phyloP scores from a whole-genome alignment of 495 filamentous ascomycete genomes.

The Daldinia grandis region DNA sequence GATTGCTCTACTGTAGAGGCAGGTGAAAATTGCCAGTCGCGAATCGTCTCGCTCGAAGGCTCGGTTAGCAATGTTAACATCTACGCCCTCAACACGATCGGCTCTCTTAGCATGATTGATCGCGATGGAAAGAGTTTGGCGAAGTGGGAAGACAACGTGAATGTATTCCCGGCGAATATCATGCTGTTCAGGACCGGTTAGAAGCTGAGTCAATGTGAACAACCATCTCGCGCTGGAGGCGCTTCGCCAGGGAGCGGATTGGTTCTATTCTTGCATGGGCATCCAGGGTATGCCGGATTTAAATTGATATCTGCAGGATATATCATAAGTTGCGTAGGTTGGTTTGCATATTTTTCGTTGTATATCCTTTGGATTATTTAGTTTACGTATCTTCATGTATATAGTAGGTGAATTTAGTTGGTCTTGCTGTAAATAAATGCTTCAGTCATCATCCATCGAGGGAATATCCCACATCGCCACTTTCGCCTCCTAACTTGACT shows the following conservation, averaged over 20 bases:
- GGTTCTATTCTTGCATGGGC: background rate
- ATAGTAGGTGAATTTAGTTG: conserved; percentile 29
- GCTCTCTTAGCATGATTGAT: conserved; percentile 58
- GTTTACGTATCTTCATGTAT: conserved; percentile 31
- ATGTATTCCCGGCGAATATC: conserved; percentile 56
- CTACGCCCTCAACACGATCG: conserved; percentile 66
- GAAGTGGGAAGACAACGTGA: conserved; percentile 56
- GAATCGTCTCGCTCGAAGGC: conserved; percentile 63
- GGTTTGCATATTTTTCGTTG: conserved; percentile 31
- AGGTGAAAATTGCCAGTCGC: conserved; percentile 62
- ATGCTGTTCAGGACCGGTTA: conserved; percentile 53
- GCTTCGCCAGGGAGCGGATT: background rate
- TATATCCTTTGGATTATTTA: conserved; percentile 27
- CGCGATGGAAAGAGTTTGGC: conserved; percentile 51
- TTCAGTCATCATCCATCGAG: conserved; percentile 45
- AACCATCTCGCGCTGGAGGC: background rate
- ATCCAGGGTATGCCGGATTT: background rate
- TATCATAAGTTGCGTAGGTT: conserved; percentile 4
- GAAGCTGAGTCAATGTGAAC: background rate
- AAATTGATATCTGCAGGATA: conserved; percentile 6
- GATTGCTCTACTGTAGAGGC: conserved; percentile 54
- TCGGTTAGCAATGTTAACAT: conserved; percentile 55
- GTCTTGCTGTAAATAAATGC: background rate
- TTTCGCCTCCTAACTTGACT: conserved; percentile 66
- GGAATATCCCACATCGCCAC: conserved; percentile 66